Evolutionary conservation across 1,284 basidiomycete genomes (phyloP).

Genomic region (Pholiota adiposa): DNA sequence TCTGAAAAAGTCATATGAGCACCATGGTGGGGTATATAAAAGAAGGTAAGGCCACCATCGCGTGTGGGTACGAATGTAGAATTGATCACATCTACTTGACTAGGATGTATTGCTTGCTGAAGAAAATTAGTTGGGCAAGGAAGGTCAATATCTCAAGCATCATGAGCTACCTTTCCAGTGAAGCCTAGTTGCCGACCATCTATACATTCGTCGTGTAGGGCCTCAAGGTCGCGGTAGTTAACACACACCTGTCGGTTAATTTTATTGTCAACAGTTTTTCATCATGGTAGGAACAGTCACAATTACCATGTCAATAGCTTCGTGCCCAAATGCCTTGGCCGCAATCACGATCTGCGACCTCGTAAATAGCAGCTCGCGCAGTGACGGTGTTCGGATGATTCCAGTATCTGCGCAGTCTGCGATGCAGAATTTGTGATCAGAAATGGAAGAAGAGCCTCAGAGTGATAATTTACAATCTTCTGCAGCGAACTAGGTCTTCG

Average conservation of each 20-base stretch:
- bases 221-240: constrained; percentile 80
- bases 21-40: not conserved
- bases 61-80: constrained; percentile 78
- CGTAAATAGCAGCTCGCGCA: constrained; percentile 82
- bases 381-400: constrained; percentile 77
- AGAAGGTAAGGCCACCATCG: constrained; percentile 51
- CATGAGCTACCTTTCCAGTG: constrained; percentile 72
- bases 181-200: constrained; percentile 84
- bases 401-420: constrained; percentile 88
- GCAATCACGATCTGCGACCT: constrained; percentile 85
- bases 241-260: constrained; percentile 79
- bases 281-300: constrained; percentile 39
- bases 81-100: constrained; percentile 83
- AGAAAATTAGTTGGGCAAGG: constrained; percentile 3
- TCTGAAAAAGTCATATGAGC: constrained; percentile 49
- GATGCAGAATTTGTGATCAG: not conserved
- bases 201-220: constrained; percentile 75
- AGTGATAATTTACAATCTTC: constrained; percentile 74
- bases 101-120: constrained; percentile 94
- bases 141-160: not conserved
- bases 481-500: constrained; percentile 73
- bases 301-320: constrained; percentile 93
- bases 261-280: not conserved
- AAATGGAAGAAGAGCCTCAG: not conserved
- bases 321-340: constrained; percentile 84